Percentiles rank a stretch among this genome's conserved stretches.
Conservation (phyloP, 1,284 basidiomycete species). For the Waitea zeae region DNA sequence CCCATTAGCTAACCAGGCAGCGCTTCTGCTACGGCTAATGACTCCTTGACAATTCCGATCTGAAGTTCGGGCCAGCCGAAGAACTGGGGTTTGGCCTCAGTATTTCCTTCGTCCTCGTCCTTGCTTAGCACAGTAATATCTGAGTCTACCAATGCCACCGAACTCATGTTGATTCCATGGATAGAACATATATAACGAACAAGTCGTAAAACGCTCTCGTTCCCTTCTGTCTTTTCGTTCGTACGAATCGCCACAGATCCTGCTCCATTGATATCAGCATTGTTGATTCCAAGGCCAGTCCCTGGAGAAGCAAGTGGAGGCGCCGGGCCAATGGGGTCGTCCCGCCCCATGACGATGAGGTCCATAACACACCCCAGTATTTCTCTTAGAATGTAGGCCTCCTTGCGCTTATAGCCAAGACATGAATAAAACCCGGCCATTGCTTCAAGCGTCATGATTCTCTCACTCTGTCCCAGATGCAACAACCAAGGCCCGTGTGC, state of each 20-base stretch:
- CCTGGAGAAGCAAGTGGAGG: too few species aligned
- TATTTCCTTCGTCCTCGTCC: slow-evolving; percentile 14
- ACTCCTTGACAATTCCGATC: slow-evolving; percentile 80
- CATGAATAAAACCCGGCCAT: slow-evolving; percentile 62
- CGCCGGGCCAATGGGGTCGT: slow-evolving; percentile 39
- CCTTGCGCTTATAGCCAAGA: slow-evolving; percentile 71
- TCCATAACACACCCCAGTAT: slow-evolving; percentile 66
- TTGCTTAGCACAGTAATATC: slow-evolving; percentile 10
- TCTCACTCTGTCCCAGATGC: slow-evolving; percentile 60
- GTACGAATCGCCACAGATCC: slow-evolving; percentile 50
- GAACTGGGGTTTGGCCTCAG: slow-evolving; percentile 20
- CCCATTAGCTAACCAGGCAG: slow-evolving; percentile 52
- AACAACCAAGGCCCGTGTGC: slow-evolving; percentile 77
- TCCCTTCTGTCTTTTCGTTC: slow-evolving; percentile 61
- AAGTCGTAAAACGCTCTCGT: slow-evolving; percentile 57
- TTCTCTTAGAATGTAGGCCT: slow-evolving; percentile 73
- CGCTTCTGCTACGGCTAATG: slow-evolving; percentile 78
- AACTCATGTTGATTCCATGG: slow-evolving; percentile 64
- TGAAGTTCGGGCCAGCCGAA: slow-evolving; percentile 93
- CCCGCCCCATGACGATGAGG: slow-evolving; percentile 61
- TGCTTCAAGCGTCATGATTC: slow-evolving; percentile 51
- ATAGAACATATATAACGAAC: slow-evolving; percentile 59
- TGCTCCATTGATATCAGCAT: slow-evolving; percentile 18
- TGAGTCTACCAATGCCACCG: slow-evolving; percentile 33
- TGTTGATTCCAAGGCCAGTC: slow-evolving; percentile 28